phyloP scores from a whole-genome alignment of 371 early-diverging fungal species.

The Mucor plumbeus region DNA sequence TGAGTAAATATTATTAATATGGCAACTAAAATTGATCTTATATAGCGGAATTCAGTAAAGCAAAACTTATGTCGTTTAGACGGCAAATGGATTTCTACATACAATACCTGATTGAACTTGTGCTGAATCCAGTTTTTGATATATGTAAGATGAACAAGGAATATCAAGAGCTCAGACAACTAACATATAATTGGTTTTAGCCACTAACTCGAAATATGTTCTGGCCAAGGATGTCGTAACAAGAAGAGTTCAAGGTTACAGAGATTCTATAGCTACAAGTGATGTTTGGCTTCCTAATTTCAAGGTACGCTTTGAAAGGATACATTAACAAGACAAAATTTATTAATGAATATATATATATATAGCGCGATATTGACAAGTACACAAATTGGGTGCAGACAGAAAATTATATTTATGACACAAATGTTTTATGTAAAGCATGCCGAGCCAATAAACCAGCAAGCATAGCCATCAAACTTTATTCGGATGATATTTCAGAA shows the following conservation, averaged over 20 bases:
- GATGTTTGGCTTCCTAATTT: slow-evolving; percentile 30
- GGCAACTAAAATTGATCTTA: background rate
- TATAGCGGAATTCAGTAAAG: slow-evolving; percentile 29
- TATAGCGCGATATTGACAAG: background rate
- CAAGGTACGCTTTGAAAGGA: slow-evolving; percentile 17
- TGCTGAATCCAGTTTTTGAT: slow-evolving; percentile 9
- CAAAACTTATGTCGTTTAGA: slow-evolving; percentile 19
- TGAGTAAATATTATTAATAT: background rate
- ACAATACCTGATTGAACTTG: slow-evolving; percentile 21
- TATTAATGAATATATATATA: background rate
- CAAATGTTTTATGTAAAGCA: slow-evolving; percentile 17
- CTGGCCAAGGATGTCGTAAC: slow-evolving; percentile 25
- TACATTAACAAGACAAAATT: background rate
- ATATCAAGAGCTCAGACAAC: background rate
- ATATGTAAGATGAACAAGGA: slow-evolving; percentile 6
- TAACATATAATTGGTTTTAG: background rate
- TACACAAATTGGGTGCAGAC: slow-evolving; percentile 19
- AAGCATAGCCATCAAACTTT: slow-evolving; percentile 1
- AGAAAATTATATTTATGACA: background rate
- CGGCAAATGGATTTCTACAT: slow-evolving; percentile 23
- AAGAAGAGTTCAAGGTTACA: slow-evolving; percentile 28
- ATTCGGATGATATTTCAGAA: background rate
- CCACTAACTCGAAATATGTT: background rate
- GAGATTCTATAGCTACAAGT: slow-evolving; percentile 35
- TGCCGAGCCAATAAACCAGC: slow-evolving; percentile 32